Base-by-base conservation (phyloP, 176 grass and related monocot species). In the barley (Hordeum vulgare) region DNA sequence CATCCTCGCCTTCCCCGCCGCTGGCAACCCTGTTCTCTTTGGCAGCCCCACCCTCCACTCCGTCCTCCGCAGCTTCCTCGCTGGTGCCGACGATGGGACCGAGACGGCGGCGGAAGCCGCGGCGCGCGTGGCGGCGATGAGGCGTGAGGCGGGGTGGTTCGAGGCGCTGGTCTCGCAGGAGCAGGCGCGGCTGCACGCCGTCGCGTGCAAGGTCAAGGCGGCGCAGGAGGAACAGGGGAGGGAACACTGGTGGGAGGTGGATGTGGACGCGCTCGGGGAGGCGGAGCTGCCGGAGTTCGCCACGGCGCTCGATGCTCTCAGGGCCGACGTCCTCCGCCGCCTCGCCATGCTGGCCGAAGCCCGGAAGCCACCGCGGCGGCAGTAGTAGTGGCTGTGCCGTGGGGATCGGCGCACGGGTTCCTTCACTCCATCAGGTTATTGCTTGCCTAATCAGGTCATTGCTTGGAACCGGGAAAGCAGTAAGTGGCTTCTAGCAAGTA, bases 231-330 rank as follows among this genome's bases (percentile, higher is more conserved):
- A 49, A 29, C 70, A 73, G 8, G 77, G 21, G 44, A 59, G 62
- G 66, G 21, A 8, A 13, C 39, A 66, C 45, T 87, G 70, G 85
- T 81, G 85, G 85, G 85, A 87, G 61, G 71, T 67, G 70, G 85
- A 81, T 15, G 78, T 67, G 70, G 60, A 45, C 11, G 78, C 26
- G 34, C 71, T 87, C 6, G 61, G 61, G 70, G 78, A 87, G 71
- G 85, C 35, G 45, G 78, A 81, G 25, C 47, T 75, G 24, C 70
- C 69, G 26, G 78, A 67, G 61, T 87, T 87, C 14, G 61, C 62
- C 70, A 47, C 18, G 45, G 85, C 85, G 85, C 70, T 87, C 61
- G 70, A 81, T 21, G 14, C 23, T 47, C 78, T 81, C 70, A 75
- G 26, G 26, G 47, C 4, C 34, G 36, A 75, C 4, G 60, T 87